Evolutionary conservation across 495 filamentous ascomycete genomes (phyloP).

Genomic region (Podospora sp.): DNA sequence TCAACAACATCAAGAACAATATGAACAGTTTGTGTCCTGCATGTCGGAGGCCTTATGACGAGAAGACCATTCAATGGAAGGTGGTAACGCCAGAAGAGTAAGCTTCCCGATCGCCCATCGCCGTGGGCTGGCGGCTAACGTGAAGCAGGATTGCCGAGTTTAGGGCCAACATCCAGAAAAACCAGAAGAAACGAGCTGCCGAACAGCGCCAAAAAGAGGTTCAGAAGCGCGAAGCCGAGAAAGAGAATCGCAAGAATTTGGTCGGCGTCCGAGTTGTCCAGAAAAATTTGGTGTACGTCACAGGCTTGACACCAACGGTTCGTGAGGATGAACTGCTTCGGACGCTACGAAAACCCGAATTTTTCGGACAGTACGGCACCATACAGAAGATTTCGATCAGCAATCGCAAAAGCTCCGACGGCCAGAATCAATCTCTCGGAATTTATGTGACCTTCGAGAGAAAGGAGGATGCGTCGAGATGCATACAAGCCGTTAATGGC

Average conservation of each 20-base stretch:
- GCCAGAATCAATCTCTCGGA: conserved; percentile 75
- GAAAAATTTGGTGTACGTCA: conserved; percentile 98
- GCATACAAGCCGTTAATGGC: conserved; percentile 89
- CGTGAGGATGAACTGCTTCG: conserved; percentile 87
- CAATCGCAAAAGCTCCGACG: conserved; percentile 79
- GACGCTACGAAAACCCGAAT: conserved; percentile 82
- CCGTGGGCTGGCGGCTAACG: conserved; percentile 33
- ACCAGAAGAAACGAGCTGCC: conserved; percentile 81
- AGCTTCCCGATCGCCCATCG: conserved; percentile 4
- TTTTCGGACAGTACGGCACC: conserved; percentile 98
- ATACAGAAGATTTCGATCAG: conserved; percentile 99
- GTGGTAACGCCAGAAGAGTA: conserved; percentile 92
- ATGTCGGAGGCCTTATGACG: conserved; percentile 91
- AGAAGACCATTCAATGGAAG: conserved; percentile 95
- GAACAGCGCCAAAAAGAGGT: conserved; percentile 91
- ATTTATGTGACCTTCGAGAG: conserved; percentile 96
- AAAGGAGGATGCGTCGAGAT: conserved; percentile 82
- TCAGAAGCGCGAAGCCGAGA: conserved; percentile 94
- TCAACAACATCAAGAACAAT: conserved; percentile 95
- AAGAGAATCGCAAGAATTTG: conserved; percentile 89
- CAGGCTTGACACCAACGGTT: conserved; percentile 86
- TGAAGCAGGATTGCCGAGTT: conserved; percentile 57
- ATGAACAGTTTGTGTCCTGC: conserved; percentile 96
- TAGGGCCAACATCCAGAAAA: conserved; percentile 84
- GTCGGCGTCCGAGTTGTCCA: conserved; percentile 94